Evolutionary conservation across 2,329 filamentous ascomycete genomes (phyloP).

Genomic region (Ambrosiella beaveri): DNA sequence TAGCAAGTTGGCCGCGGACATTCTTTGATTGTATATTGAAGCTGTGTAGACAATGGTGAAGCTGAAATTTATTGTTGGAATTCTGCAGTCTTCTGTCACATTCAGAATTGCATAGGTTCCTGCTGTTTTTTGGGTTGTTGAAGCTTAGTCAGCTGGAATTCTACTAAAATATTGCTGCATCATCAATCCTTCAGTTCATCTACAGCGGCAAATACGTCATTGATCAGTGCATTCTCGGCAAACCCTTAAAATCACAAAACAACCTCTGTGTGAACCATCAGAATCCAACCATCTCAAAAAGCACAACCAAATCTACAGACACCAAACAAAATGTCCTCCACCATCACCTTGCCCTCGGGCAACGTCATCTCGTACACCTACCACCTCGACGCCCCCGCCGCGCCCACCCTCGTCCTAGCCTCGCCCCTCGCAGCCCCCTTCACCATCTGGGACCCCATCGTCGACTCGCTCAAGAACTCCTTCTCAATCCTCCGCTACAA

Average conservation of each 20-base stretch:
- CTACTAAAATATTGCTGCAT: no score
- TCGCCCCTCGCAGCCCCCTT: constrained; percentile 24
- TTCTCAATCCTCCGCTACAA: constrained; percentile 27
- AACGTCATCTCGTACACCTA: constrained; percentile 21
- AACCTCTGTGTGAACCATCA: no score
- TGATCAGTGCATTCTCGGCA: no score
- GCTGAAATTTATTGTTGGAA: no score
- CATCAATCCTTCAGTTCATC: no score
- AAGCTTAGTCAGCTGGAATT: no score
- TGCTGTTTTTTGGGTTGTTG: no score
- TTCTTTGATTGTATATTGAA: not conserved
- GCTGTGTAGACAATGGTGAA: no score
- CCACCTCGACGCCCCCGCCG: constrained; percentile 16
- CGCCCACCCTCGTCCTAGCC: constrained; percentile 22
- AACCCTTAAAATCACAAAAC: no score
- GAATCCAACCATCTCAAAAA: not conserved
- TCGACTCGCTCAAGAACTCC: constrained; percentile 19
- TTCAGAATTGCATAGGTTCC: no score
- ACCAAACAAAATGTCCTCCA: constrained; percentile 7
- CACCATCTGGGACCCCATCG: constrained; percentile 24
- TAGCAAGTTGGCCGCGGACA: not conserved
- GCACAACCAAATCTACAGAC: not conserved
- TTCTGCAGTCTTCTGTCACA: no score
- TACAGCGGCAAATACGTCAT: no score
- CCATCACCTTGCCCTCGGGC: constrained; percentile 17